A percentile compares a stretch with the other conserved stretches of the same genome.
These are phyloP conservation scores for Hymenoscyphus infarciens DNA, from an alignment of 2,329 filamentous ascomycete species.

Conservation along the genomic window DNA sequence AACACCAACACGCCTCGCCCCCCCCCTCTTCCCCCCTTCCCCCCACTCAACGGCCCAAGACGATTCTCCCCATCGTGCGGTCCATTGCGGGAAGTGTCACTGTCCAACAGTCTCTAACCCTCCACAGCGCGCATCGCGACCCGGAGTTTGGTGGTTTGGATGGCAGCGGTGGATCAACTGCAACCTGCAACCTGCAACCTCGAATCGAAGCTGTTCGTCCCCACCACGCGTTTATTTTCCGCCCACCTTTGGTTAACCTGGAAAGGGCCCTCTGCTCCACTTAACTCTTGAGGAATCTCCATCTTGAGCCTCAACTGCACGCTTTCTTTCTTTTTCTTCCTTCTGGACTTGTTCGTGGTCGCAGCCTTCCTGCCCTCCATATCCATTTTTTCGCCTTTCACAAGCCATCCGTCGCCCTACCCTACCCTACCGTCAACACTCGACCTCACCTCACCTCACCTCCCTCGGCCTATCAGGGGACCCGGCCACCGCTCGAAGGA, in stretches of 20 bases:
- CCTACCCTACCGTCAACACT: background rate
- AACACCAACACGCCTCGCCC: background rate
- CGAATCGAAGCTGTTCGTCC: slow-evolving; percentile 24
- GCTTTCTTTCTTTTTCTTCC: slow-evolving; percentile 6
- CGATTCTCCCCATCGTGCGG: background rate
- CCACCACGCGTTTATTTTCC: slow-evolving; percentile 29
- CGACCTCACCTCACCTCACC: slow-evolving; percentile 3
- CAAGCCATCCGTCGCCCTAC: background rate
- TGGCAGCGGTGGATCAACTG: slow-evolving; percentile 20
- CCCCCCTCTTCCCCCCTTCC: no score
- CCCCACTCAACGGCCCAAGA: background rate
- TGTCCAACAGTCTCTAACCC: background rate
- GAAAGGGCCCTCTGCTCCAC: slow-evolving; percentile 25
- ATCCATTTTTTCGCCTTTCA: background rate
- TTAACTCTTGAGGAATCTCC: slow-evolving; percentile 22
- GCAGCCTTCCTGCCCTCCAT: background rate
- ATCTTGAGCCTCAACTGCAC: slow-evolving; percentile 24
- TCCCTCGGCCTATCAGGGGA: background rate
- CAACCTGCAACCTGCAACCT: slow-evolving; percentile 18
- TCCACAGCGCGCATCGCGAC: background rate
- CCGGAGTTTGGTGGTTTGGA: slow-evolving; percentile 1
- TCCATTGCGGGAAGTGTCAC: slow-evolving; percentile 4
- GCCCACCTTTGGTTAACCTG: slow-evolving; percentile 20
- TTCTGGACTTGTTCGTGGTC: background rate
- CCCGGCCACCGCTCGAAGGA: background rate